Evolutionary conservation across 2,329 filamentous ascomycete species (phyloP), one percentile per base, ranked within the genome.

Genomic region (Cadophora sp.): DNA sequence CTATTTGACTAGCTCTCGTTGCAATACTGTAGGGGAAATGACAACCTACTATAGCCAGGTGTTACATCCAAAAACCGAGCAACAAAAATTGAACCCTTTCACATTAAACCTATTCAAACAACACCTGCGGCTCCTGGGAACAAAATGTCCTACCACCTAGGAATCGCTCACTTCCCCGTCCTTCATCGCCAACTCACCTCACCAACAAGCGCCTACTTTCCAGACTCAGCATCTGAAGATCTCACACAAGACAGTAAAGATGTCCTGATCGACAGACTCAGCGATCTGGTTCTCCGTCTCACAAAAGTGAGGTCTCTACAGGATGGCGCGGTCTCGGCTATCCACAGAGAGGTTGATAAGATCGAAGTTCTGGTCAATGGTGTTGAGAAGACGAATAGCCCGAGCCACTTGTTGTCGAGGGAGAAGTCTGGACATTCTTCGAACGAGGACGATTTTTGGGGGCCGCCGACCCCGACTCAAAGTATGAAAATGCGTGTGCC

Each of bases 281-380:
- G 77, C 55, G 76, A 77, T 61, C 70, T 82, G 16, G 77, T 78
- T 2, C 69, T 71, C 27, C 72, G 76, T 24, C 63, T 79, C n/a
- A 75, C 76, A 22, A 70, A 74, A 34, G 70, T 76, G 46, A 68
- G 68, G n/a, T 65, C 66, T 31, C 67, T 78, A 2, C 72, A 75
- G 46, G 72, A 76, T 70, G 67, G 69, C n/a, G 75, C 76, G 19
- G 71, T 78, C 16, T 73, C 72, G 14, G 71, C 73, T 16, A 74
- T 81, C 12, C 77, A 80, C 53, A 72, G 74, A 22, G 77, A 80
- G 61, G 77, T 82, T 27, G 79, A 81, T 53, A 76, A 74, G 51
- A 78, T 82, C 34, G 81, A 82, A 63, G 34, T 60, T n/a, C 48
- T 77, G 7, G 59, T 77, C 50, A 31, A 48, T 6, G 24, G 62